Conservation (phyloP, 106 monocot species). For the Dendrobium nobile region DNA sequence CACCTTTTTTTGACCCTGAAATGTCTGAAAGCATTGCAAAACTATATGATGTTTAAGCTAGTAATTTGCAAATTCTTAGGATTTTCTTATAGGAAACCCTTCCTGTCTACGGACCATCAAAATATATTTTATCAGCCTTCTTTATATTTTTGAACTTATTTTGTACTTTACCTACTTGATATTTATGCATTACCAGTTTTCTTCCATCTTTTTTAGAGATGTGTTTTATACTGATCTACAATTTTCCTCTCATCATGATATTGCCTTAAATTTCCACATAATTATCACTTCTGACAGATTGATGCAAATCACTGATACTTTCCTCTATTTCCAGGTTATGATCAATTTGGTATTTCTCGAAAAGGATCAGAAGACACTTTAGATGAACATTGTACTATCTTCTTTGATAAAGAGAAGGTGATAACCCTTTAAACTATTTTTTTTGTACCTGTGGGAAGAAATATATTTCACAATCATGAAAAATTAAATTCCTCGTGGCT, state of each 20-base stretch:
- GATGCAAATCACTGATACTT: not conserved
- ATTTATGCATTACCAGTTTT: not conserved
- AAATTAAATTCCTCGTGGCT: not conserved
- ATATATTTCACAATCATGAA: not conserved
- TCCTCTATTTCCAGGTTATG: constrained; percentile 44
- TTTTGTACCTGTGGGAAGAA: not conserved
- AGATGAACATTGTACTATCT: constrained; percentile 92
- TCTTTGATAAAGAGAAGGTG: constrained; percentile 93
- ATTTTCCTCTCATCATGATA: not conserved
- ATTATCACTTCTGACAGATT: constrained; percentile 2
- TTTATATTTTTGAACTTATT: not conserved
- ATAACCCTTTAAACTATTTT: not conserved
- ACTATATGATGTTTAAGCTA: too few species aligned
- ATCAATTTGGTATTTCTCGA: constrained; percentile 84
- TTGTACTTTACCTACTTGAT: not conserved
- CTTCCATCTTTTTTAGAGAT: not conserved
- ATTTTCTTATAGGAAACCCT: too few species aligned
- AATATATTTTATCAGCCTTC: too few species aligned
- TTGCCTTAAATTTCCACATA: not conserved
- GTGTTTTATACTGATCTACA: not conserved
- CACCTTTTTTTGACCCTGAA: too few species aligned
- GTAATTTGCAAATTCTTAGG: too few species aligned
- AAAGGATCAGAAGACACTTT: constrained; percentile 69
- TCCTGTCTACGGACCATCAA: too few species aligned
- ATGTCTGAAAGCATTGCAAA: too few species aligned